Percentiles rank a stretch among this genome's conserved stretches.
These are phyloP conservation scores for Puccinia hordei DNA, from an alignment of 1,284 basidiomycete genomes.

Conservation along the genomic window DNA sequence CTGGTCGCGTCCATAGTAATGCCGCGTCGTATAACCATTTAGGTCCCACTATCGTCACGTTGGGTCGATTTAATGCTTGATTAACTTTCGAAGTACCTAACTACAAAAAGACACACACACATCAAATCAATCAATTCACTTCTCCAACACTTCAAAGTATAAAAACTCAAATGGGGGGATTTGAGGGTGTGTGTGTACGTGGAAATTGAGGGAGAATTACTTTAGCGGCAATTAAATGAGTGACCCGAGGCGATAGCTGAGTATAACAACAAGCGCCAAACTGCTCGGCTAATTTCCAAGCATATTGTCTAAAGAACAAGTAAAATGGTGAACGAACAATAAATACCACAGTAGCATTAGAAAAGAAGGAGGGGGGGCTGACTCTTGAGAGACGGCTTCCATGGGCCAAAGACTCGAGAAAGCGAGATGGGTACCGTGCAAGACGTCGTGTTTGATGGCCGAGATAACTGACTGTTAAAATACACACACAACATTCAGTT, in stretches of 20 bases:
- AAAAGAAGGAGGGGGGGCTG: constrained; percentile 19
- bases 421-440: constrained; percentile 75
- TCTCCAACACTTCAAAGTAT: neutral
- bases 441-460: constrained; percentile 71
- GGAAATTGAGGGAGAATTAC: constrained; percentile 61
- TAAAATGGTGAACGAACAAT: too few species aligned
- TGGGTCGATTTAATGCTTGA: constrained; percentile 68
- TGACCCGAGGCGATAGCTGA: constrained; percentile 70
- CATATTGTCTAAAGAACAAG: constrained; percentile 67
- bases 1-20: constrained; percentile 74
- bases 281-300: constrained; percentile 81
- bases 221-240: constrained; percentile 88
- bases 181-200: too few species aligned
- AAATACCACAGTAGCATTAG: neutral
- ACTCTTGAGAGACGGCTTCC: constrained; percentile 71
- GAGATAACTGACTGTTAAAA: constrained; percentile 75
- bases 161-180: too few species aligned
- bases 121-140: constrained; percentile 33
- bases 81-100: constrained; percentile 88
- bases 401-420: constrained; percentile 94
- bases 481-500: constrained; percentile 33
- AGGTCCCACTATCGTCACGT: constrained; percentile 79
- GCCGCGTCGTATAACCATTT: constrained; percentile 85
- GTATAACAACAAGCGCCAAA: constrained; percentile 83
- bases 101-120: constrained; percentile 60